Evolutionary conservation across 2,329 filamentous ascomycete genomes (phyloP), one percentile per base, ranked within the genome.

Genomic region (Fusarium algeriense): DNA sequence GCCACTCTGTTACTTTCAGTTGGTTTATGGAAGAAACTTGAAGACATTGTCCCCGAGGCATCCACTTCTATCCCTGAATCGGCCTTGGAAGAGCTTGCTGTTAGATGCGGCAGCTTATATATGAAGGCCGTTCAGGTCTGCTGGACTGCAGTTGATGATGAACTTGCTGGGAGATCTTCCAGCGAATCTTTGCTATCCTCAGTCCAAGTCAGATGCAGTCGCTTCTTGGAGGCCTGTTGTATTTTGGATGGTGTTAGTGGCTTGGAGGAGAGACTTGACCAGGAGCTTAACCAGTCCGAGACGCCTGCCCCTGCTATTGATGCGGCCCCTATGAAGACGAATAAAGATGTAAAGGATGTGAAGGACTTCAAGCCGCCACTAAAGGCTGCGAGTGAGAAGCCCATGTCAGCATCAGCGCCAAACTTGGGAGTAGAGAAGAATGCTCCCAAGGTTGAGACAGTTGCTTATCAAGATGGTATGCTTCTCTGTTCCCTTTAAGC

Each of bases 51-150:
- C 2, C 79, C 85, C 0, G 80, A 82, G 40, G 37, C 64, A 14
- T 84, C 79, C 0, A 79, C 89, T 15, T 85, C 85, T 75, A 87
- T 92, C 30, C 82, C 88, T 1, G 88, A 90, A 66, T 87, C 90
- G 32, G 85, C 89, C 0, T 81, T 93, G 5, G 85, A 90, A 3
- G 88, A 89, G 69, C 82, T 94, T 3, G 87, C 90, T 0, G 87
- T 89, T 6, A 88, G 89, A 76, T 94, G 92, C 72, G 92, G 92
- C 17, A 92, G 89, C 11, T 84, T 92, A 0, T 95, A 94, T 79
- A 91, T 90, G 86, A 91, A 90, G 76, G 92, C 91, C 1, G 92
- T 93, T 4, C 88, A 92, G 76, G 86, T 88, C 6, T 94, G 92
- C 74, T 90, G 92, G 84, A 85, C 85, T 63, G 90, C 91, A n/a